Base-by-base conservation (phyloP, 2,329 filamentous ascomycete species). In the Monilinia polystroma region DNA sequence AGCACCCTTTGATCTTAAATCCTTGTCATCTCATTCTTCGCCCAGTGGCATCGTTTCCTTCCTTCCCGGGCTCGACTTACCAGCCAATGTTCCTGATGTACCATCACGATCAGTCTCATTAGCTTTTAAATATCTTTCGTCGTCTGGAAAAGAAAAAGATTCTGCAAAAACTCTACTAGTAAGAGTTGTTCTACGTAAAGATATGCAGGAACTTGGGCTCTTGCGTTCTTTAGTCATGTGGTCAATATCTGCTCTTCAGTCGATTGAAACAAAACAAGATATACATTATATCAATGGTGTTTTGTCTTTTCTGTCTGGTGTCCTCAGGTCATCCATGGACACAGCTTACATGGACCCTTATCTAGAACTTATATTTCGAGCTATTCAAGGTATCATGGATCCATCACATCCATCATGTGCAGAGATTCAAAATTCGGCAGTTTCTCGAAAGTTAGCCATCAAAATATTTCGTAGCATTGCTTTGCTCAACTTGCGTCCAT, bases 1-100 rank as follows among this genome's bases (percentile, higher is more conserved):
- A 43, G 92, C 92, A 1, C 95, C 95, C 0, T 99, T 99, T 78
- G 93, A 97, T 73, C 81, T 99, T 63, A 85, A 89, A 2, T 93
- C 91, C 2, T 93, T 99, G 68, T 97, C 93, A 1, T 86, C 85
- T 2, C 78, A 80, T 1, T 81, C 83, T 41, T 77, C 81, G 23
- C 82, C 84, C 43, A 80, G 84, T 67, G 76, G 80, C 3, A 78
- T 79, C 43, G 43, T 49, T 29, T 35, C 35, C 6, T 23, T 73
- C 79, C 4, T 86, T 1, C 73, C 78, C 0, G 83, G 81, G 1
- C 79, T 92, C 23, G 73, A 77, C 11, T 84, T 90, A 78, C 85
- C 89, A 0, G 72, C 76, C 1, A 79, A 85, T 43, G 79, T 92
- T 1, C 92, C 94, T 0, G 85, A 85, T 2, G 85, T 97, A 66